Evolutionary conservation across 495 filamentous ascomycete species (phyloP).

Genomic region (Pseudomonodictys pantanalensis): DNA sequence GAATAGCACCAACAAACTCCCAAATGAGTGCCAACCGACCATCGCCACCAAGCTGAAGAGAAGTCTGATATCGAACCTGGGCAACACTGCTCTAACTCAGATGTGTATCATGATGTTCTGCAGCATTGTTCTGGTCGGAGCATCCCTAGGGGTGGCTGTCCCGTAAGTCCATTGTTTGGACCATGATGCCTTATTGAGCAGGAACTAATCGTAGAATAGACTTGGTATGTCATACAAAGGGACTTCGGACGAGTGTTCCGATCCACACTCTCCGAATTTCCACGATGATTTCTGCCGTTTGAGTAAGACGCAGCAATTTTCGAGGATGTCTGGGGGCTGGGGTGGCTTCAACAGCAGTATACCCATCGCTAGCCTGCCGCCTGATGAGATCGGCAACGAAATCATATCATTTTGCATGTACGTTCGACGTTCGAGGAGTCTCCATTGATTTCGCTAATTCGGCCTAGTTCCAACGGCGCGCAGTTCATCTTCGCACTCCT

Average conservation of each 20-base stretch:
- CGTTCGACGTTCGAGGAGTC: background rate
- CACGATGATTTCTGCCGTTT: slow-evolving; percentile 6
- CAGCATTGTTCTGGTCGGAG: slow-evolving; percentile 13
- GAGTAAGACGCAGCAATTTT: background rate
- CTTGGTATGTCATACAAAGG: background rate
- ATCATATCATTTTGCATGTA: slow-evolving; percentile 21
- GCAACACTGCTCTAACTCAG: slow-evolving; percentile 28
- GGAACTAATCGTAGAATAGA: no score
- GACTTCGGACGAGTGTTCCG: no score
- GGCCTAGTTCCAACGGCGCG: slow-evolving; percentile 21
- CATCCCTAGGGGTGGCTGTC: slow-evolving; percentile 7
- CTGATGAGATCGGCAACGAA: slow-evolving; percentile 12
- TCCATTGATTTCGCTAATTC: background rate
- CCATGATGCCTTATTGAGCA: no score
- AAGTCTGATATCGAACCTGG: slow-evolving; percentile 21
- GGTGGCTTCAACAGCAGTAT: slow-evolving; percentile 20
- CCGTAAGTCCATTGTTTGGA: background rate
- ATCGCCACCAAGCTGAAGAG: slow-evolving; percentile 28
- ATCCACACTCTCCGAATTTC: no score
- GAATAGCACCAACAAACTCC: slow-evolving; percentile 16
- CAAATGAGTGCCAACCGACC: slow-evolving; percentile 15
- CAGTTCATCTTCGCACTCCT: slow-evolving; percentile 31
- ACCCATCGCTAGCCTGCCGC: background rate
- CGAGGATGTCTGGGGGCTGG: slow-evolving; percentile 12
- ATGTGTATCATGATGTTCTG: slow-evolving; percentile 26